These are phyloP conservation scores for Colletotrichum eleusines DNA, from an alignment of 2,329 filamentous ascomycete genomes.

Conservation along the genomic window DNA sequence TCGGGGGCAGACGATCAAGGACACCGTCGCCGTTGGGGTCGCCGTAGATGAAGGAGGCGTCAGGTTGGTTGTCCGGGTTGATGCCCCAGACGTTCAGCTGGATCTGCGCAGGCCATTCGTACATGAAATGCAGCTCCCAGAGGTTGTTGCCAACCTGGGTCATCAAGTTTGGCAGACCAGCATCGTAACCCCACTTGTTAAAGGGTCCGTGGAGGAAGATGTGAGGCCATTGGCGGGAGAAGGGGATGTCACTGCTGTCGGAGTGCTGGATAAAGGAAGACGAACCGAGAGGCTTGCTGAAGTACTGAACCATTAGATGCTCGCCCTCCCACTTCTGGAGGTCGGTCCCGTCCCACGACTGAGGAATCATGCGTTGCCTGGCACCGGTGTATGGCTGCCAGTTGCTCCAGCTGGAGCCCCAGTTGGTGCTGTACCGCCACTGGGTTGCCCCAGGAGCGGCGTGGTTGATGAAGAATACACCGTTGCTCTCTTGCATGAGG, in stretches of 20 bases:
- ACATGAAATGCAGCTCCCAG: constrained; percentile 72
- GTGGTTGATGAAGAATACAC: constrained; percentile 64
- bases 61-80: constrained; percentile 71
- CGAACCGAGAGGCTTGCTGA: constrained; percentile 68
- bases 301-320: constrained; percentile 74
- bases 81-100: constrained; percentile 77
- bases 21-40: constrained; percentile 73
- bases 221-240: constrained; percentile 67
- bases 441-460: constrained; percentile 71
- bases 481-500: constrained; percentile 57
- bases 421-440: constrained; percentile 73
- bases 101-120: constrained; percentile 71
- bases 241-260: constrained; percentile 56
- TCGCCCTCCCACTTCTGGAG: constrained; percentile 70
- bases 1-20: constrained; percentile 72
- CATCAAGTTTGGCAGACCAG: constrained; percentile 53
- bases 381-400: constrained; percentile 69
- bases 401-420: constrained; percentile 68
- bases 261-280: constrained; percentile 71
- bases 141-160: constrained; percentile 57
- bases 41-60: constrained; percentile 69
- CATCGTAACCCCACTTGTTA: constrained; percentile 74
- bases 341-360: constrained; percentile 69
- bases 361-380: constrained; percentile 59
- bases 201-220: constrained; percentile 72